phyloP scores from a whole-genome alignment of 129 eudicot species.

The Helianthus annuus region HanXRQr2.0-SUNRISE NC_035441.2:161017239-161017738 shows the following conservation, averaged over 20 bases:
- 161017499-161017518: no score
- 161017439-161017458: background rate
- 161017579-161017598: background rate
- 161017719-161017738: background rate
- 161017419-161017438: background rate
- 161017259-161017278: background rate
- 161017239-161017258: conserved; percentile 25
- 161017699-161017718: conserved; percentile 5
- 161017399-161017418: background rate
- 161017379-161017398: no score
- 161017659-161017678: conserved; percentile 28
- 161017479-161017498: no score
- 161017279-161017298: background rate
- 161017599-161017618: conserved; percentile 26
- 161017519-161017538: no score
- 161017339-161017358: no score
- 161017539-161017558: no score
- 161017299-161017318: no score
- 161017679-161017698: conserved; percentile 26
- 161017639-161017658: conserved; percentile 9
- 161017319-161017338: no score
- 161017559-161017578: background rate
- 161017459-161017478: no score
- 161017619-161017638: no score
- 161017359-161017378: no score